Conservation (phyloP, 257 asterid species). For the Capsicum baccatum region DNA sequence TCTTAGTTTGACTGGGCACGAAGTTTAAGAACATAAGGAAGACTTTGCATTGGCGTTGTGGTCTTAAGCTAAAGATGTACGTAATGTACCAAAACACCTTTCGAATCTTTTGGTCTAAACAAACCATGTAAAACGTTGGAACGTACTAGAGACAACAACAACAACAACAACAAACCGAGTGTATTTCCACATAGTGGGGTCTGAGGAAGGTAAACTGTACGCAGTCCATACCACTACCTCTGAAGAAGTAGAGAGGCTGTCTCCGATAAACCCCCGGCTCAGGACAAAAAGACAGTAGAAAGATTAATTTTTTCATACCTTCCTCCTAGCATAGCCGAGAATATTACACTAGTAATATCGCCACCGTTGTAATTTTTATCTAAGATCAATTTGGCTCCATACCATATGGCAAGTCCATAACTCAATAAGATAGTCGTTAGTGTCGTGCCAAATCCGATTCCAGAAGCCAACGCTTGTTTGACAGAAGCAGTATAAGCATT, state of each 20-base stretch:
- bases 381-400: conserved; percentile 59
- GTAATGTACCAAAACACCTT: not conserved
- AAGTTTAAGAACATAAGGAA: not conserved
- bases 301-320: conserved; percentile 46
- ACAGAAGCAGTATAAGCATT: conserved; percentile 47
- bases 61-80: not conserved
- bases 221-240: too few relatives aligned
- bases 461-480: conserved; percentile 64
- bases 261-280: too few relatives aligned
- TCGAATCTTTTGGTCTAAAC: not conserved
- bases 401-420: conserved; percentile 69
- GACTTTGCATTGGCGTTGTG: not conserved
- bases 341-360: conserved; percentile 52
- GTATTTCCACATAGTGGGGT: too few relatives aligned
- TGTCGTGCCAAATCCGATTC: conserved; percentile 58
- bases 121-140: not conserved
- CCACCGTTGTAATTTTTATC: conserved; percentile 60
- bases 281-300: too few relatives aligned
- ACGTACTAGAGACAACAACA: not conserved
- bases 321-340: conserved; percentile 70
- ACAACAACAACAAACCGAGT: too few relatives aligned
- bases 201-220: too few relatives aligned
- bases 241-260: too few relatives aligned
- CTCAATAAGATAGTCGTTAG: conserved; percentile 43
- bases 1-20: not conserved